Evolutionary conservation across 2,329 filamentous ascomycete species (phyloP).

Genomic region (Aspergillus brunneoviolaceus): DNA sequence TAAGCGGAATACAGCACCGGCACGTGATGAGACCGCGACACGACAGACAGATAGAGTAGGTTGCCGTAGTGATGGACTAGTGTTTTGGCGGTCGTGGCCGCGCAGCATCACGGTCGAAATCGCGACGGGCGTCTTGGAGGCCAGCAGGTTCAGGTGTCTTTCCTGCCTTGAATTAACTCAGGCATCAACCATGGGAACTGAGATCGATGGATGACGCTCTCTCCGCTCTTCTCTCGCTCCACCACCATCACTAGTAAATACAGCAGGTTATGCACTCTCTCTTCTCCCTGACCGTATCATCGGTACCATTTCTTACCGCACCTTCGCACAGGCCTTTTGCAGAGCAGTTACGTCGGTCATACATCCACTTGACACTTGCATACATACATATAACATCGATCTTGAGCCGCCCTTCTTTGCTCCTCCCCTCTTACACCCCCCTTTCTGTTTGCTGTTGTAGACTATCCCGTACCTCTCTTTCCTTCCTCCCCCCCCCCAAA

Average conservation of each 20-base stretch:
- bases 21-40: constrained; percentile 19
- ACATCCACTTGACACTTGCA: constrained; percentile 5
- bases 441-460: background rate
- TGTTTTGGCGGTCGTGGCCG: constrained; percentile 21
- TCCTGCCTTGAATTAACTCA: constrained; percentile 17
- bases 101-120: constrained; percentile 18
- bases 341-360: constrained; percentile 8
- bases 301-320: constrained; percentile 12
- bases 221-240: background rate
- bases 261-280: constrained; percentile 8
- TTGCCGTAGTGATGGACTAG: constrained; percentile 50
- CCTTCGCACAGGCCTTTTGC: background rate
- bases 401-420: background rate
- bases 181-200: constrained; percentile 14
- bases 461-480: background rate
- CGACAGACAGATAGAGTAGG: constrained; percentile 27
- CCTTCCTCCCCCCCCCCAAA: constrained; percentile 16
- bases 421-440: constrained; percentile 11
- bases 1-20: constrained; percentile 7
- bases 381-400: background rate
- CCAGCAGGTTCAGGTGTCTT: constrained; percentile 7
- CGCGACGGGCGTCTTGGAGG: constrained; percentile 18
- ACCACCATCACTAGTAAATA: constrained; percentile 1
- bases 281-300: constrained; percentile 18
- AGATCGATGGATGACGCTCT: constrained; percentile 7